Conservation (phyloP, 1,284 basidiomycete genomes). For the Pseudozyma hubeiensis region DNA sequence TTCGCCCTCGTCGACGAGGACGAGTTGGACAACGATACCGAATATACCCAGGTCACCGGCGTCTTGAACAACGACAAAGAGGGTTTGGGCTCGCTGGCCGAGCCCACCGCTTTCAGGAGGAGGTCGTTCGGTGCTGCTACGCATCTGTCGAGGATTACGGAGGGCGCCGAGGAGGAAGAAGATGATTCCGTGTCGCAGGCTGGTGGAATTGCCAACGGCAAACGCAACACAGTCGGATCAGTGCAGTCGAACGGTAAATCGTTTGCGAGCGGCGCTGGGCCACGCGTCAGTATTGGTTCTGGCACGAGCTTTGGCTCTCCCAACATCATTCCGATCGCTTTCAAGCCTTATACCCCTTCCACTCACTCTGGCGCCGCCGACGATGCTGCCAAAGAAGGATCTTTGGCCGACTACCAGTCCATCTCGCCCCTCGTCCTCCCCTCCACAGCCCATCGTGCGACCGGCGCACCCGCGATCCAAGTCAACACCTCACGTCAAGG, state of each 20-base stretch:
- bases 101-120: slow-evolving; percentile 36
- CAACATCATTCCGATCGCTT: slow-evolving; percentile 50
- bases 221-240: slow-evolving; percentile 23
- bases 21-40: slow-evolving; percentile 42
- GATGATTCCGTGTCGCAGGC: slow-evolving; percentile 17
- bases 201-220: slow-evolving; percentile 1
- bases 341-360: slow-evolving; percentile 22
- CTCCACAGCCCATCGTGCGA: slow-evolving; percentile 30
- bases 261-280: slow-evolving; percentile 26
- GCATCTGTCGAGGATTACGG: slow-evolving; percentile 53
- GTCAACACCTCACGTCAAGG: slow-evolving; percentile 22
- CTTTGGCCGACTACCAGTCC: slow-evolving; percentile 4
- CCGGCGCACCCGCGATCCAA: slow-evolving; percentile 30
- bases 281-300: slow-evolving; percentile 38
- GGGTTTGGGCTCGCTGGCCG: slow-evolving; percentile 38
- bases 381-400: neutral
- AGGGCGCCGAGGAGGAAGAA: slow-evolving; percentile 51
- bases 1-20: slow-evolving; percentile 33
- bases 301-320: slow-evolving; percentile 35
- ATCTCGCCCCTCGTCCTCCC: slow-evolving; percentile 22
- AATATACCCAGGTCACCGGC: slow-evolving; percentile 51
- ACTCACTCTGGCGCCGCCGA: neutral
- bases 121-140: slow-evolving; percentile 53
- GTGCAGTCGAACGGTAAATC: slow-evolving; percentile 11
- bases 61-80: slow-evolving; percentile 20